Conservation (phyloP, 1,284 basidiomycete genomes). For the Rhodotorula sp. region DNA sequence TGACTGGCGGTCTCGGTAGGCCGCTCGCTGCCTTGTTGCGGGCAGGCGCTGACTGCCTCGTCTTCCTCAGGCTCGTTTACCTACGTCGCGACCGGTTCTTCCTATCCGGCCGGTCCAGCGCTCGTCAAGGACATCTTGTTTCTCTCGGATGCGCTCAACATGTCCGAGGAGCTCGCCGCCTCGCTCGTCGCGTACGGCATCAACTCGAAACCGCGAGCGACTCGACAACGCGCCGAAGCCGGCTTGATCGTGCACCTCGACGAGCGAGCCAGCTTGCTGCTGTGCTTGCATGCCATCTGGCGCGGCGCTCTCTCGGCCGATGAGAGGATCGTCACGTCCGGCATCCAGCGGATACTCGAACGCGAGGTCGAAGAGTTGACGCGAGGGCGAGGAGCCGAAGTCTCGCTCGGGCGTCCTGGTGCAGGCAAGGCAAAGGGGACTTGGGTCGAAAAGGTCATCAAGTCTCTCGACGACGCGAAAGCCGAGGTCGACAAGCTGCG, state of each 20-base stretch:
- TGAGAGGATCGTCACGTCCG: slow-evolving; percentile 40
- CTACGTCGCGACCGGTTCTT: slow-evolving; percentile 42
- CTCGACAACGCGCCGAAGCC: slow-evolving; percentile 52
- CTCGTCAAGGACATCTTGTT: slow-evolving; percentile 61
- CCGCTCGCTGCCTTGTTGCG: neutral
- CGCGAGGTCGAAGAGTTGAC: slow-evolving; percentile 39
- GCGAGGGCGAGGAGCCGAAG: slow-evolving; percentile 39
- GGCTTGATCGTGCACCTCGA: slow-evolving; percentile 66
- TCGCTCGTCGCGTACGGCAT: slow-evolving; percentile 65
- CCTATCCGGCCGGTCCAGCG: slow-evolving; percentile 69
- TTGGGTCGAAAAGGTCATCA: slow-evolving; percentile 61
- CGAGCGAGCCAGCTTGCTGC: slow-evolving; percentile 64
- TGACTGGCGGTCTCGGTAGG: neutral
- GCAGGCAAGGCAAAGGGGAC: slow-evolving; percentile 45
- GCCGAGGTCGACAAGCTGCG: slow-evolving; percentile 50
- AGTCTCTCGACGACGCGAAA: slow-evolving; percentile 62
- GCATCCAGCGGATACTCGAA: slow-evolving; percentile 41
- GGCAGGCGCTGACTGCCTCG: neutral
- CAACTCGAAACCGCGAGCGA: slow-evolving; percentile 45
- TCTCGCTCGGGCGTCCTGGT: slow-evolving; percentile 32
- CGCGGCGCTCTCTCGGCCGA: slow-evolving; percentile 35
- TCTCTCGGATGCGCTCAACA: slow-evolving; percentile 69
- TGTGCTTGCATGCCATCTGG: slow-evolving; percentile 61
- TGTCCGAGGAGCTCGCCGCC: slow-evolving; percentile 72
- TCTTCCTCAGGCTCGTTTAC: slow-evolving; percentile 36